phyloP scores from a whole-genome alignment of 2,329 filamentous ascomycete species.

The Celoporthe dispersa region DNA sequence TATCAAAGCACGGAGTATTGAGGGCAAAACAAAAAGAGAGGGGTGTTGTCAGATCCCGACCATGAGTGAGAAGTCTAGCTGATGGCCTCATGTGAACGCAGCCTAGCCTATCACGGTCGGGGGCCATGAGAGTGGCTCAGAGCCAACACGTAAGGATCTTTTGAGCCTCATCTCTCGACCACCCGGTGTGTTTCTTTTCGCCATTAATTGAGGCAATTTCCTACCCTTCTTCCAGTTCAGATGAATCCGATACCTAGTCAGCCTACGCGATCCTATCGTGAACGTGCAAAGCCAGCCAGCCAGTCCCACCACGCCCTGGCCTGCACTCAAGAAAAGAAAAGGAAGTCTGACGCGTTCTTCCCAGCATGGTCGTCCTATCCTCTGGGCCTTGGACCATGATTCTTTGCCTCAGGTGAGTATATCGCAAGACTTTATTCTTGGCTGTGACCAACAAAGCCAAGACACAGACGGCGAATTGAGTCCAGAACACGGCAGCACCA shows the following conservation, averaged over 20 bases:
- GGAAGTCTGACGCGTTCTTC: too few relatives aligned
- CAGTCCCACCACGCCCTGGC: too few relatives aligned
- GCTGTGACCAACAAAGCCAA: background rate
- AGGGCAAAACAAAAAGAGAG: background rate
- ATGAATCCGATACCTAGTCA: background rate
- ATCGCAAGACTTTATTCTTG: too few relatives aligned
- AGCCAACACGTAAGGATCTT: background rate
- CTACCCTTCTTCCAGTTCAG: background rate
- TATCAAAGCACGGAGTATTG: conserved; percentile 25
- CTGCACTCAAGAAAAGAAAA: too few relatives aligned
- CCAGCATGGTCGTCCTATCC: too few relatives aligned
- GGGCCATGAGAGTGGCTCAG: background rate
- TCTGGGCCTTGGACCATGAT: too few relatives aligned
- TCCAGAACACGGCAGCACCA: background rate
- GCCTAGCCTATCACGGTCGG: background rate
- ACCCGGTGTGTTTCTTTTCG: background rate
- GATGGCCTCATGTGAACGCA: background rate
- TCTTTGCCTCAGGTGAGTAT: too few relatives aligned
- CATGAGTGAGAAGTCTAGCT: background rate
- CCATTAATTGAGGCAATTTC: background rate
- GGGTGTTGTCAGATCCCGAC: background rate
- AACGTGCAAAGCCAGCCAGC: background rate
- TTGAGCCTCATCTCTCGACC: background rate
- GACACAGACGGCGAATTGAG: background rate
- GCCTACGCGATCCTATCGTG: background rate